Base-by-base conservation (phyloP, 2,329 filamentous ascomycete species). In the Gremmenia infestans region DNA sequence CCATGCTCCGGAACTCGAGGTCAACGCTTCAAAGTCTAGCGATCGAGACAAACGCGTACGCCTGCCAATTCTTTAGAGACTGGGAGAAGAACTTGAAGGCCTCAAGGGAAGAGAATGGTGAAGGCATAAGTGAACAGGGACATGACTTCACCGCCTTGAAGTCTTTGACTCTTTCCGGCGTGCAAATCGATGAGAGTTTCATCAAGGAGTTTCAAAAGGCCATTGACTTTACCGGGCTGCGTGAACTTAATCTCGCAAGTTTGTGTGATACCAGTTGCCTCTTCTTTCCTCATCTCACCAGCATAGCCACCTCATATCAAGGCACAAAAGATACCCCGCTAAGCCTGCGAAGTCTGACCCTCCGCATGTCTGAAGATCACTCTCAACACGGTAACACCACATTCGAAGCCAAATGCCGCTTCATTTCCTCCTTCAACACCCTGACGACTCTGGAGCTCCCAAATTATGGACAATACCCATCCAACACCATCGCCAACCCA, bases 361-460 rank as follows among this genome's bases (percentile, higher is more conserved):
- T 50, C 4, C 11, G 39, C 5, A 39, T 55, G 47, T 43, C 39
- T 22, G 6, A 15, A 17, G 5, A 23, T 8, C 25, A 3, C 2
- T 3, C 12, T 8, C 47, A 39, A 46, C 28, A 47, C 9, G 22
- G 39, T 6, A 39, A 17, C 2, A n/a, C 28, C 3, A 19, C 3
- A 12, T 50, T 51, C 25, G 17, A 32, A 19, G 35, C 48, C 28
- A 55, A 55, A 32, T 55, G 40, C 32, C 48, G 35, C 12, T 55
- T 51, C 28, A 32, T 55, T 19, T 39, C 48, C 11, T 55, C 53
- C 19, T 50, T 55, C 19, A 22, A 50, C 48, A 55, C 53, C 5
- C 39, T 55, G 17, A 51, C 53, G 19, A 47, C 25, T 19, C 40
- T 55, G 2, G 22, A 37, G 8, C 39, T 55, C n/a, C 14, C 14